Base-by-base conservation (phyloP, 441 rosid species). In the Hura crepitans region DNA sequence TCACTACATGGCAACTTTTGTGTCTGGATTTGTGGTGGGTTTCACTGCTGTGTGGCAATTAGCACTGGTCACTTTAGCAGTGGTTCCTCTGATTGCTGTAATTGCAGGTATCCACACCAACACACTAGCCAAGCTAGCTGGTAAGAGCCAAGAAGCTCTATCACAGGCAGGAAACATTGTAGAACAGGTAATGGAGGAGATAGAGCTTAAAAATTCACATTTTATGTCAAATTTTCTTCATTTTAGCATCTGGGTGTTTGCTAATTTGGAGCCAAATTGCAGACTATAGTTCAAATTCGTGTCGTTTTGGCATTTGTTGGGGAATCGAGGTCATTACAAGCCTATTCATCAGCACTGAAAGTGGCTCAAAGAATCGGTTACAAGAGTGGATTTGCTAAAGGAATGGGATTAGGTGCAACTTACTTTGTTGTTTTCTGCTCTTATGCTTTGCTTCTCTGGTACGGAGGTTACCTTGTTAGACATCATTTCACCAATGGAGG, bases 21-120 rank as follows among this genome's bases (percentile, higher is more conserved):
- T 91, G n/a, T 86, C 97, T 51, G 99, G 99, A 73, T 96, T 96
- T 81, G 86, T 87, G 60, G 98, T 96, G 59, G 99, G 99, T 71
- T 96, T 96, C 81, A 92, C 98, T n/a, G 99, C 99, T 57, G 98
- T 89, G 47, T 96, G 99, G 99, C 99, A 96, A 73, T 74, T 96
- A 20, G 98, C 98, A 18, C 81, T 96, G 57, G 99, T 92, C 39
- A 96, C 99, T 12, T 85, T 96, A 12, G 99, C 96, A 61, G 99
- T 96, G 30, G 98, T 93, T 79, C 99, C 99, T 49, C 85, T 96
- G 68, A 96, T 96, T 56, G 99, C 97, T 74, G 92, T 92, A 42
- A 96, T 92, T 72, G 99, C 96, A 77, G 99, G 84, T 14, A 84
- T 92, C 61, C 96, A 91, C 79, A 78, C 96, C 55, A 89, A 85